Percentiles rank a stretch among this genome's conserved stretches.
phyloP scores from a whole-genome alignment of 257 asterid genomes.

The Henckelia pumila region DNA sequence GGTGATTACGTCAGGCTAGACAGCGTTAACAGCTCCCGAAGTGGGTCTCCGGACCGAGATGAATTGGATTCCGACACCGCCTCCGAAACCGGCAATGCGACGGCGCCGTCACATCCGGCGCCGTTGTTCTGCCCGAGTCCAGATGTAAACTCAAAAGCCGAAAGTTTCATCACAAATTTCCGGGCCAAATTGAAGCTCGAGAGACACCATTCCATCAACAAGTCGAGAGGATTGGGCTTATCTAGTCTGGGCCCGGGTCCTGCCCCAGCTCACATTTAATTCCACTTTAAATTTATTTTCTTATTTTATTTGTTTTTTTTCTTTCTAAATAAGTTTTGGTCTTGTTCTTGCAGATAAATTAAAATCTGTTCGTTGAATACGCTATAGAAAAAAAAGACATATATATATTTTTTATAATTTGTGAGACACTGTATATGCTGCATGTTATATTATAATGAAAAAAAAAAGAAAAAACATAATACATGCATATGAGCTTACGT shows the following conservation, averaged over 20 bases:
- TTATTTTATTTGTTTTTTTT: too few species aligned
- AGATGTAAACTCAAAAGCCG: slow-evolving; percentile 83
- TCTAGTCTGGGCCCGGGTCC: slow-evolving; percentile 43
- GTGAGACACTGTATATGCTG: too few species aligned
- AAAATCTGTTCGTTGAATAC: too few species aligned
- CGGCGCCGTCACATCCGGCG: slow-evolving; percentile 46
- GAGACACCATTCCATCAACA: slow-evolving; percentile 43
- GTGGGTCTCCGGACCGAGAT: slow-evolving; percentile 70
- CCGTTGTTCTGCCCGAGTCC: slow-evolving; percentile 80
- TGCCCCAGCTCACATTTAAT: slow-evolving; percentile 26
- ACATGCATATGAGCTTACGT: too few species aligned
- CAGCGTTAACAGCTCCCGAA: slow-evolving; percentile 62
- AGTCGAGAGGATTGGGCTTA: slow-evolving; percentile 35
- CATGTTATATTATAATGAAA: too few species aligned
- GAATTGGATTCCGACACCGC: slow-evolving; percentile 57
- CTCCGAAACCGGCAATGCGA: slow-evolving; percentile 29
- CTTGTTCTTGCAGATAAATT: too few species aligned
- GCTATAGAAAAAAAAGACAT: too few species aligned
- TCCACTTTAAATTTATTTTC: too few species aligned
- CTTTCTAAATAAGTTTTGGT: too few species aligned
- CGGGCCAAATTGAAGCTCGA: slow-evolving; percentile 52
- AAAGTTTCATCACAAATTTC: slow-evolving; percentile 67
- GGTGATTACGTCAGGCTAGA: slow-evolving; percentile 80
- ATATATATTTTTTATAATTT: too few species aligned
- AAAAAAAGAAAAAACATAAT: too few species aligned